These are phyloP conservation scores for Hypoxylon sp. DNA, from an alignment of 2,329 filamentous ascomycete genomes.

Conservation along the genomic window DNA sequence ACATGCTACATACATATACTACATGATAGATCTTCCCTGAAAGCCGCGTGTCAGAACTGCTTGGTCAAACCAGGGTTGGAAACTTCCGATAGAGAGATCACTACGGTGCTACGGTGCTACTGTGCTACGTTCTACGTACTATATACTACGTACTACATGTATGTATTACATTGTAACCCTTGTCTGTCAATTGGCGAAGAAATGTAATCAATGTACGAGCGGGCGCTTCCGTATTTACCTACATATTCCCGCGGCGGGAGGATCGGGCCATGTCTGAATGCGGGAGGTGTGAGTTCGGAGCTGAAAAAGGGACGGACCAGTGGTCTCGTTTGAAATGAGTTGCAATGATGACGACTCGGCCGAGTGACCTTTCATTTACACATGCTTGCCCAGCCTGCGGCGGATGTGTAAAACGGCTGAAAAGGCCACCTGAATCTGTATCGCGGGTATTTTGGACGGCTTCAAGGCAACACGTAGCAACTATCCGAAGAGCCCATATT, in stretches of 20 bases:
- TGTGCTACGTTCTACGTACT: not conserved
- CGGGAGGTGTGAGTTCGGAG: conserved; percentile 41
- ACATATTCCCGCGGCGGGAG: conserved; percentile 40
- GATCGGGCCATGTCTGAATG: conserved; percentile 43
- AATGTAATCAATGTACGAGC: conserved; percentile 35
- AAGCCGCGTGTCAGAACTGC: conserved; percentile 37
- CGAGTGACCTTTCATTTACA: conserved; percentile 26
- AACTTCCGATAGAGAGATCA: conserved; percentile 30
- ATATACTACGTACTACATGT: not conserved
- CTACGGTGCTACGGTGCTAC: not conserved
- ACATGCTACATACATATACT: too few species aligned
- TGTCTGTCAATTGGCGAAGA: conserved; percentile 11
- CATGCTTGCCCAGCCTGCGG: conserved; percentile 13
- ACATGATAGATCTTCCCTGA: conserved; percentile 35
- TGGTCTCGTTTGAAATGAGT: conserved; percentile 17
- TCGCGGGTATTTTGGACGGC: conserved; percentile 20
- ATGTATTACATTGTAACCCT: conserved; percentile 20
- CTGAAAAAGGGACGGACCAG: conserved; percentile 38
- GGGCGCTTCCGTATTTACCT: conserved; percentile 35
- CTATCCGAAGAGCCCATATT: conserved; percentile 10
- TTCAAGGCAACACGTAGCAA: conserved; percentile 15
- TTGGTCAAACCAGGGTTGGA: conserved; percentile 27
- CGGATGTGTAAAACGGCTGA: conserved; percentile 17
- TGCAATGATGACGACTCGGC: conserved; percentile 37
- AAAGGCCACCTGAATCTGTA: conserved; percentile 1